A percentile compares a stretch with the other conserved stretches of the same genome.
Conservation (phyloP, 495 filamentous ascomycete genomes). For the Cercophora newfieldiana region DNA sequence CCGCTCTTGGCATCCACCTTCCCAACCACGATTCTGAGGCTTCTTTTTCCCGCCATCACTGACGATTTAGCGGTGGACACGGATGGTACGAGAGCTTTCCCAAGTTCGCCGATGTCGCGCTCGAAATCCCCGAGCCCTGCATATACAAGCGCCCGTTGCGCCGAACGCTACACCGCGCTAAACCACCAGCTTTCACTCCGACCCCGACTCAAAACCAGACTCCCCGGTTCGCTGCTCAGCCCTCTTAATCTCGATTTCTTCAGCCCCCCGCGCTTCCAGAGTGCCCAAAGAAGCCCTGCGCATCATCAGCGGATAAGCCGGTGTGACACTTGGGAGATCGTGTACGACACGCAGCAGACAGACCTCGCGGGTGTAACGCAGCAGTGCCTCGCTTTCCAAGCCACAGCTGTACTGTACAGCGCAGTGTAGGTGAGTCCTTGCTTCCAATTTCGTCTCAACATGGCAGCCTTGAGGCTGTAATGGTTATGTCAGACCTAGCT, state of each 20-base stretch:
- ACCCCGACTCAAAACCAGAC: background rate
- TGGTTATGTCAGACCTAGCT: background rate
- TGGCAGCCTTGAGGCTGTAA: background rate
- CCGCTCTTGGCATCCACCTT: too few relatives aligned
- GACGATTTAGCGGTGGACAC: background rate
- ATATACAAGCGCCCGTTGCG: background rate
- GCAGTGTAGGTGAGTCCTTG: background rate
- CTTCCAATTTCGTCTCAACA: background rate
- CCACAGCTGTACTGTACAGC: background rate
- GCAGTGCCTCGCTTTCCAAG: background rate
- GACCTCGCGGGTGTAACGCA: background rate
- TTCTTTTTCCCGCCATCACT: background rate
- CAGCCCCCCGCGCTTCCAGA: background rate
- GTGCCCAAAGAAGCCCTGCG: background rate
- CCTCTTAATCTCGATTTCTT: background rate
- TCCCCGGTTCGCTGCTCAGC: background rate
- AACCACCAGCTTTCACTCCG: background rate
- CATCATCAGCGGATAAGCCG: background rate
- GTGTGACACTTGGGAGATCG: background rate
- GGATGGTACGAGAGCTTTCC: background rate
- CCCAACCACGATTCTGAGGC: too few relatives aligned
- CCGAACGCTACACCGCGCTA: background rate
- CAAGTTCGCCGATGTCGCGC: background rate
- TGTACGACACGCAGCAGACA: background rate
- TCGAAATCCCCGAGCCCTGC: background rate